A percentile compares a stretch with the other conserved stretches of the same genome.
These are phyloP conservation scores for Linnemannia exigua DNA, from an alignment of 192 early-diverging fungal species.

Conservation along the genomic window DNA sequence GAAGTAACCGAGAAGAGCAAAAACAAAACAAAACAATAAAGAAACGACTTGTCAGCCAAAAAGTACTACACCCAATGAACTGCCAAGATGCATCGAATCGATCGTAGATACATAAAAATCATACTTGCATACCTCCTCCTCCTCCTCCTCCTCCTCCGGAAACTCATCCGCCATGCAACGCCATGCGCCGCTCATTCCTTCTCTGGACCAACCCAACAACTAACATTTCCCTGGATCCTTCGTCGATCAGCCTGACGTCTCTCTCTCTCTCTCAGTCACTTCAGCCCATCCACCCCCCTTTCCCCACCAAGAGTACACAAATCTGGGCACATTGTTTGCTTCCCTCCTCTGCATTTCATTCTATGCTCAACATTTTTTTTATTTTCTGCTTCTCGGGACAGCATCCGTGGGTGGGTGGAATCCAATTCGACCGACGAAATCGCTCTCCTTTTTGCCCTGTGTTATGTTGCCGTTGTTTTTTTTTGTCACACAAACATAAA, in stretches of 20 bases:
- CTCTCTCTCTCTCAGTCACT: no score
- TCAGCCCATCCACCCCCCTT: not conserved
- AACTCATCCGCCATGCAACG: not conserved
- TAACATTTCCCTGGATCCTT: no score
- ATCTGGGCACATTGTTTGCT: not conserved
- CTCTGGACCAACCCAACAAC: not conserved
- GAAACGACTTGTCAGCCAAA: not conserved
- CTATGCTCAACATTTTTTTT: not conserved
- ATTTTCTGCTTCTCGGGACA: not conserved
- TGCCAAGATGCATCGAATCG: no score
- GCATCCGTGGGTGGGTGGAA: not conserved
- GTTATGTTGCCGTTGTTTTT: no score
- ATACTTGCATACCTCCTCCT: not conserved
- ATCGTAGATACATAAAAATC: no score
- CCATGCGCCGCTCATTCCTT: not conserved
- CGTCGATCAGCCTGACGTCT: no score
- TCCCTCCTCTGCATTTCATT: not conserved
- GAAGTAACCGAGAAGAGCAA: not conserved
- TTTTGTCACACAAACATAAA: constrained; percentile 7
- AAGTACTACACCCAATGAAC: no score
- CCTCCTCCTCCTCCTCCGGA: not conserved
- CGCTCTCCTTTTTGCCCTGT: not conserved
- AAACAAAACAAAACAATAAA: not conserved
- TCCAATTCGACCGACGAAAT: not conserved
- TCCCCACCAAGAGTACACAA: not conserved